These are phyloP conservation scores for Magnusiomyces sp. DNA, from an alignment of 1,139 yeast genomes.

Conservation along the genomic window DNA sequence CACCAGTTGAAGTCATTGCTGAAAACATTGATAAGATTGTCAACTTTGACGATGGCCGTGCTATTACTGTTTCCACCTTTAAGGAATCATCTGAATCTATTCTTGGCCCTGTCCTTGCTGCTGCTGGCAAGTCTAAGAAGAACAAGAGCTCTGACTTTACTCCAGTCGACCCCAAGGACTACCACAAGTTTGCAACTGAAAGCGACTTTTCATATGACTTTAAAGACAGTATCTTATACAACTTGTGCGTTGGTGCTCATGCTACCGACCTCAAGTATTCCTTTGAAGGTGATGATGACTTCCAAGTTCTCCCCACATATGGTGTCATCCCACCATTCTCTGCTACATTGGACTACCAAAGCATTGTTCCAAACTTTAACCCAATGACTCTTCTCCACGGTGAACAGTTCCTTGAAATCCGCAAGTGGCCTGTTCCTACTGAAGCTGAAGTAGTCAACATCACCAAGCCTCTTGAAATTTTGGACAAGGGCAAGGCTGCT, in stretches of 20 bases:
- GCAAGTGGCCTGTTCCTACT: constrained; percentile 74
- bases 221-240: constrained; percentile 74
- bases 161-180: constrained; percentile 21
- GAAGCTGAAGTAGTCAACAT: constrained; percentile 49
- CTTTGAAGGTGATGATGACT: constrained; percentile 68
- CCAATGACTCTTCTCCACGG: constrained; percentile 85
- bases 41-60: constrained; percentile 51
- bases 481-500: constrained; percentile 87
- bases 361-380: constrained; percentile 70
- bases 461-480: constrained; percentile 59
- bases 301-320: constrained; percentile 86
- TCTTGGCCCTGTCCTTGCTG: constrained; percentile 53
- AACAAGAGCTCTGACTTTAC: constrained; percentile 3
- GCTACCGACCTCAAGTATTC: constrained; percentile 69
- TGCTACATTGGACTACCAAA: constrained; percentile 46
- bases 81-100: constrained; percentile 77
- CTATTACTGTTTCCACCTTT: constrained; percentile 54
- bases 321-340: constrained; percentile 76
- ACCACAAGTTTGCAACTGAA: constrained; percentile 23
- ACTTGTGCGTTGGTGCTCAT: constrained; percentile 82
- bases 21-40: constrained; percentile 58
- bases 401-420: constrained; percentile 81
- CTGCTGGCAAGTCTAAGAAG: constrained; percentile 33
- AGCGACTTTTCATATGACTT: constrained; percentile 47
- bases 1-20: constrained; percentile 62